Base-by-base conservation (phyloP, 2,329 filamentous ascomycete species). In the Coccinonectria pachysandricola region DNA sequence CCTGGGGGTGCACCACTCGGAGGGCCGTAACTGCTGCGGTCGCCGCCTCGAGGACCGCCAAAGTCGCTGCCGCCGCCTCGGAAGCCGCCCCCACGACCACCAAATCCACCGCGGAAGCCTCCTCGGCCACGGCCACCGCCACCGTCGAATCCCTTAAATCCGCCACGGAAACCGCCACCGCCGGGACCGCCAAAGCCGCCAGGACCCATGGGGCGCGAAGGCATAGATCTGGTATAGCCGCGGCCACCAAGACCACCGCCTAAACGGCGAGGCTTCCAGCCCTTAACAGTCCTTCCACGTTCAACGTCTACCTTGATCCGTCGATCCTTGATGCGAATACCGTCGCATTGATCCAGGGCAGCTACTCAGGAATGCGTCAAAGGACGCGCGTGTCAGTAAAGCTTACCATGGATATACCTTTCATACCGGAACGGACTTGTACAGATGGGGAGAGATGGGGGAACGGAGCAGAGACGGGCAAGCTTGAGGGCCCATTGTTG, bases 221-320 rank as follows among this genome's bases (percentile, higher is more conserved):
- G 71, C 39, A 75, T 66, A 10, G 78, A 74, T 57, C 88, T 92
- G 31, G 88, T 96, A 57, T 96, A 96, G 39, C 84, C 82, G 46
- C 91, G 78, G 23, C 88, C 88, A 36, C 91, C 91, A 3, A 95
- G 72, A 23, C 91, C 91, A 40, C 91, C 91, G 31, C 88, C 91
- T 27, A 93, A 79, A 38, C 91, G 79, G 42, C 83, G 79, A 35
- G 91, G 91, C 49, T 83, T 81, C 91, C 91, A 98, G 24, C 81
- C 85, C 49, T 83, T 82, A 20, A 95, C 85, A 16, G 91, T 96
- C 43, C 91, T 80, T 42, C 91, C 91, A 49, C 91, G 79, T 60
- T 98, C 91, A 35, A 96, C 88, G 52, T 98, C 91, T 48, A 96
- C 86, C 51, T 94, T 75, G 48, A 96, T 83, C 46, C 80, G 77